Conservation (phyloP, 2,329 filamentous ascomycete genomes). For the Colletotrichum sp. region DNA sequence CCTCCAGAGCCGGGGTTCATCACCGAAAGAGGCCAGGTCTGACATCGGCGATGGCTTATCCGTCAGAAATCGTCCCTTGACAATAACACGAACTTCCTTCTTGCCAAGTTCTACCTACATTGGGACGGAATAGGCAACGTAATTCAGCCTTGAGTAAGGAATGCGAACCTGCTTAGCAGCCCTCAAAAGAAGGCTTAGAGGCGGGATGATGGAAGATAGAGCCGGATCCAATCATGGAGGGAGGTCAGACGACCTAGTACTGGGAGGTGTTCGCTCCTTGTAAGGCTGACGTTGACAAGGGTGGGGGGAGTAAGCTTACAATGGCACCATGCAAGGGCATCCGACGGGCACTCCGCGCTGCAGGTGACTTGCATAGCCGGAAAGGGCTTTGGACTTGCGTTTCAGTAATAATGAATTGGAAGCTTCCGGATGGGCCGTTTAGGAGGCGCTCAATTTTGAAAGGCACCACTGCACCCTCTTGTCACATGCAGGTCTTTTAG, state of each 20-base stretch:
- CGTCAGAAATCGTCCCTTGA: neutral
- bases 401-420: no score
- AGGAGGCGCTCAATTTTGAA: no score
- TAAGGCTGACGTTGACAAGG: neutral
- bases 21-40: neutral
- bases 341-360: neutral
- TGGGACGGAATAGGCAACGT: neutral
- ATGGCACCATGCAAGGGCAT: neutral
- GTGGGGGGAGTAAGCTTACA: neutral
- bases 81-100: neutral
- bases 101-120: neutral
- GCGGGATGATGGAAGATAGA: neutral
- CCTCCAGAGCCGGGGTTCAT: fast-evolving
- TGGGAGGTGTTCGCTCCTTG: neutral
- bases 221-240: neutral
- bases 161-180: neutral
- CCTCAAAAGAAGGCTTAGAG: neutral
- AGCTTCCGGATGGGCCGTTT: no score
- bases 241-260: neutral
- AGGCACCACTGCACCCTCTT: no score
- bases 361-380: neutral
- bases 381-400: neutral
- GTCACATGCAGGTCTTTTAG: no score
- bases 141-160: neutral
- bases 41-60: neutral